A percentile compares a stretch with the other conserved stretches of the same genome.
phyloP scores from a whole-genome alignment of 2,329 filamentous ascomycete genomes.

The Aureobasidium subglaciale region DNA sequence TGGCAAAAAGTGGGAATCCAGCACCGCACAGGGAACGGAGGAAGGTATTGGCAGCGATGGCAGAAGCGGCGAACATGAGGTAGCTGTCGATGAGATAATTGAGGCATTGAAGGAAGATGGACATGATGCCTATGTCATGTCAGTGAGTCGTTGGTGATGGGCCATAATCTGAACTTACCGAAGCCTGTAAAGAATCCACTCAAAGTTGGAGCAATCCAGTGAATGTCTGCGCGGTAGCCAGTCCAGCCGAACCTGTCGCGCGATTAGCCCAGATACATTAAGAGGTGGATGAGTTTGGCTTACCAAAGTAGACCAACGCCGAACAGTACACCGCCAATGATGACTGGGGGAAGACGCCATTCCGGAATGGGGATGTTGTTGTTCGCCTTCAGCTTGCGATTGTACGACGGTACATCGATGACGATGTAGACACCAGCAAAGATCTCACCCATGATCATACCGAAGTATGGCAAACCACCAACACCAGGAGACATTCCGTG shows the following conservation, averaged over 20 bases:
- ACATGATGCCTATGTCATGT: constrained; percentile 33
- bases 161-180: constrained; percentile 32
- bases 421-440: constrained; percentile 24
- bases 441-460: constrained; percentile 45
- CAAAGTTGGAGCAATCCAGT: constrained; percentile 31
- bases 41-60: constrained; percentile 51
- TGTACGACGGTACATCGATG: constrained; percentile 24
- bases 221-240: constrained; percentile 30
- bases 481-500: constrained; percentile 65
- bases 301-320: constrained; percentile 24
- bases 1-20: constrained; percentile 46
- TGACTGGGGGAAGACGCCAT: constrained; percentile 50
- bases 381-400: constrained; percentile 34
- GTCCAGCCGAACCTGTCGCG: constrained; percentile 21
- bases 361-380: constrained; percentile 49
- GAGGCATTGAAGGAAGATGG: constrained; percentile 51
- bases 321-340: constrained; percentile 41
- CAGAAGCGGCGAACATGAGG: constrained; percentile 49
- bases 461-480: constrained; percentile 74
- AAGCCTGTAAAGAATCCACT: constrained; percentile 50
- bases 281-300: constrained; percentile 15
- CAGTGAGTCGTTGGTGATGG: not conserved
- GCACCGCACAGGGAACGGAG: constrained; percentile 45
- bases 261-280: too few species aligned
- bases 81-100: constrained; percentile 56